Conservation (phyloP, 257 asterid genomes). For the Striga asiatica region DNA sequence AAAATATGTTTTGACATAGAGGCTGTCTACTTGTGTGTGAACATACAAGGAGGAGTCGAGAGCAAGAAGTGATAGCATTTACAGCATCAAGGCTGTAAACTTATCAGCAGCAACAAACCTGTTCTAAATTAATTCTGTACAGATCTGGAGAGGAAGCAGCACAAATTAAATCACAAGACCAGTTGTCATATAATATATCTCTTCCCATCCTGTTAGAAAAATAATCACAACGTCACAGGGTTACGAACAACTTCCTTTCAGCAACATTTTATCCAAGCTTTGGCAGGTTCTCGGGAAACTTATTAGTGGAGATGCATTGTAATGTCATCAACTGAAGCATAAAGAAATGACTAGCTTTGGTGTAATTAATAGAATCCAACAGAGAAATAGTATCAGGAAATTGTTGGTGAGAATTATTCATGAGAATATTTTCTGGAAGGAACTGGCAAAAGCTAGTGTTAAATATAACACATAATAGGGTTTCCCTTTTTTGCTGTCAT, state of each 20-base stretch:
- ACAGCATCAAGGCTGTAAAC: conserved; percentile 1
- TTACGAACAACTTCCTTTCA: neutral
- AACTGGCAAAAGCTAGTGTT: neutral
- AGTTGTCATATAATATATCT: conserved; percentile 75
- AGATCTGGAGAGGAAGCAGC: conserved; percentile 98
- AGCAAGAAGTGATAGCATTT: neutral
- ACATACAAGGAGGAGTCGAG: neutral
- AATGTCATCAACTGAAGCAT: neutral
- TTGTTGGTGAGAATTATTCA: neutral
- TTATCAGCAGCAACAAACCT: conserved; percentile 38
- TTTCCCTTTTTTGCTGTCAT: neutral
- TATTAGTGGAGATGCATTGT: neutral
- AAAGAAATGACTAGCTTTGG: neutral
- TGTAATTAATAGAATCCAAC: neutral
- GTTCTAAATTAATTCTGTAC: conserved; percentile 86
- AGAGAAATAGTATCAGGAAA: conserved; percentile 3
- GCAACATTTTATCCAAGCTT: neutral
- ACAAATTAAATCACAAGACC: conserved; percentile 95
- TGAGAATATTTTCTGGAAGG: neutral
- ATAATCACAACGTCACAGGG: neutral
- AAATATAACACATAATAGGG: neutral
- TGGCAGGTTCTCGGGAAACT: neutral
- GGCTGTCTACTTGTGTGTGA: neutral
- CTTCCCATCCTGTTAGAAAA: conserved; percentile 81
- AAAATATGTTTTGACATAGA: neutral